A percentile compares a stretch with the other conserved stretches of the same genome.
Evolutionary conservation across 306 rosid species (phyloP).

Genomic region (Carpinus fangiana): DNA sequence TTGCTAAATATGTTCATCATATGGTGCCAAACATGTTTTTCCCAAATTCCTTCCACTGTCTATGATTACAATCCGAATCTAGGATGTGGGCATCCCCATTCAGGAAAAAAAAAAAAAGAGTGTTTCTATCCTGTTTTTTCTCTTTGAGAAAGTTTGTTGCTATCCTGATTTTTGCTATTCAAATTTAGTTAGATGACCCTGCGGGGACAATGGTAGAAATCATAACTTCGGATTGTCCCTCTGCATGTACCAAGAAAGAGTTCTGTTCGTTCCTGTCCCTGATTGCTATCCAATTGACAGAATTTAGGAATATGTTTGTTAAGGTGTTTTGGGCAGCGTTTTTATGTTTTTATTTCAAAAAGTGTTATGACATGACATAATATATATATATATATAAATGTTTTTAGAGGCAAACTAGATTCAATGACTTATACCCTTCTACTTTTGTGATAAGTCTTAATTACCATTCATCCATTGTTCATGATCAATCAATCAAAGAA

Average conservation of each 20-base stretch:
- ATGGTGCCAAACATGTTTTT: not conserved
- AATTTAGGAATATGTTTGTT: no score
- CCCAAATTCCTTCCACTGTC: not conserved
- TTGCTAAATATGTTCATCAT: not conserved
- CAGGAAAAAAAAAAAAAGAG: not conserved
- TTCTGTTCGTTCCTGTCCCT: not conserved
- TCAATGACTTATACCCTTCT: no score
- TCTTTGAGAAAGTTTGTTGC: not conserved
- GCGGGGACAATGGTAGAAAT: not conserved
- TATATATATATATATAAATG: no score
- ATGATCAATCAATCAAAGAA: not conserved
- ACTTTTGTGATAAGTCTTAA: not conserved
- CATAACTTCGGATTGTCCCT: not conserved
- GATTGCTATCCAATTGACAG: not conserved
- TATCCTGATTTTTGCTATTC: not conserved
- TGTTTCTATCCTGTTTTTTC: not conserved
- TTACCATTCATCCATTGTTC: not conserved
- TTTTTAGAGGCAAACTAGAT: no score
- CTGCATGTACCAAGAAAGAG: not conserved
- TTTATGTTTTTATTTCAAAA: no score
- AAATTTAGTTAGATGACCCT: not conserved
- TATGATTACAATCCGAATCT: not conserved
- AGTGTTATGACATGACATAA: no score
- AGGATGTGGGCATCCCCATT: not conserved
- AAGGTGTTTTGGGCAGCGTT: no score